Percentiles rank a stretch among this genome's conserved stretches.
phyloP scores from a whole-genome alignment of 2,329 filamentous ascomycete species.

The Sarocladiaceae sp. region DNA sequence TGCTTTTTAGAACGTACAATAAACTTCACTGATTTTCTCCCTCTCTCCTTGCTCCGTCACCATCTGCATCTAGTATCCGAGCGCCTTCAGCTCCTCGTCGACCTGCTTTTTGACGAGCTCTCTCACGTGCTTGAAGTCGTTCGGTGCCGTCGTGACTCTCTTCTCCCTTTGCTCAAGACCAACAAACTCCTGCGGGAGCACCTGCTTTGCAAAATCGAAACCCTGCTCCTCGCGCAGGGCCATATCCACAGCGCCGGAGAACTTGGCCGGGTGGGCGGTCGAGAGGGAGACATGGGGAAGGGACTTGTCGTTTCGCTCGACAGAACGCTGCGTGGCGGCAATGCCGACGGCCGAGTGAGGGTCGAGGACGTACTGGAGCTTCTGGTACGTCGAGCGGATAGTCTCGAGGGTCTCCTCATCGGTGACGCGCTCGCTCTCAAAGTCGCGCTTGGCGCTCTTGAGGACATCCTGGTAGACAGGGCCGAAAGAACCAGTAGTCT shows the following conservation, averaged over 20 bases:
- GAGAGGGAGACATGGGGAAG: conserved; percentile 76
- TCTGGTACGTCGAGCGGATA: conserved; percentile 49
- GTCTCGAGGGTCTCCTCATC: conserved; percentile 62
- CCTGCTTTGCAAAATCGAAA: conserved; percentile 59
- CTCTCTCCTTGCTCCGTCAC: too few relatives aligned
- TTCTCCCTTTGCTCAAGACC: conserved; percentile 72
- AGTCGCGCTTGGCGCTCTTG: conserved; percentile 62
- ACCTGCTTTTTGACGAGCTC: conserved; percentile 71
- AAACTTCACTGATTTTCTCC: too few relatives aligned
- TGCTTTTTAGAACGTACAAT: too few relatives aligned
- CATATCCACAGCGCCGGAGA: conserved; percentile 71
- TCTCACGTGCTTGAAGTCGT: conserved; percentile 68
- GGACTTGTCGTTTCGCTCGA: conserved; percentile 41
- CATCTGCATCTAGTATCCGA: conserved; percentile 1
- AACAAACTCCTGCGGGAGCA: conserved; percentile 75
- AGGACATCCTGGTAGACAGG: conserved; percentile 71
- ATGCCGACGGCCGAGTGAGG: conserved; percentile 89
- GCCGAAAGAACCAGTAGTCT: conserved; percentile 72
- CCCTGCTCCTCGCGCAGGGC: conserved; percentile 11
- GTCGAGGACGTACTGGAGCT: conserved; percentile 75
- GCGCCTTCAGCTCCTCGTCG: conserved; percentile 49
- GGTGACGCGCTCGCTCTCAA: conserved; percentile 71
- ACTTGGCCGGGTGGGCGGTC: conserved; percentile 95
- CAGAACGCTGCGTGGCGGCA: conserved; percentile 65
- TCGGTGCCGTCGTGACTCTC: conserved; percentile 63